Conservation (phyloP, 352 stramenopile species). For the Phytophthora uliginosa region DNA sequence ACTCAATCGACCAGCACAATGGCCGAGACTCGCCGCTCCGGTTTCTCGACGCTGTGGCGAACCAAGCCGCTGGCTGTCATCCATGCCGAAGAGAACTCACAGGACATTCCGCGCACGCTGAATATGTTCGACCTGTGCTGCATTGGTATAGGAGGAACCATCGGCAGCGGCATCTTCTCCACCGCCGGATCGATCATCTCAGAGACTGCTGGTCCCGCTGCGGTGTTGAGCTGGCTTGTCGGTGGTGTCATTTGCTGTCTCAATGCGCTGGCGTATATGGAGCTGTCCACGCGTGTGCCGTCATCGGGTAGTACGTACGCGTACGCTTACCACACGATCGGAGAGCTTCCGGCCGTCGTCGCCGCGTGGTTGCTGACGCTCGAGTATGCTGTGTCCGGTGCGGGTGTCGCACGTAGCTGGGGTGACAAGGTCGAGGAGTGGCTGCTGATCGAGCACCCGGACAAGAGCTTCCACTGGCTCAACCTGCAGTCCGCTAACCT, state of each 20-base stretch:
- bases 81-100: constrained; percentile 56
- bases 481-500: constrained; percentile 66
- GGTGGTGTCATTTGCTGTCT: constrained; percentile 78
- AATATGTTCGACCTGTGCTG: constrained; percentile 86
- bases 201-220: constrained; percentile 75
- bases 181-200: constrained; percentile 75
- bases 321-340: constrained; percentile 92
- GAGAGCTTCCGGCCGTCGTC: constrained; percentile 91
- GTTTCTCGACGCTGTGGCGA: constrained; percentile 45
- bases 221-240: constrained; percentile 79
- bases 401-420: constrained; percentile 94
- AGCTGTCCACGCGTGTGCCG: constrained; percentile 84
- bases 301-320: constrained; percentile 92
- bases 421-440: constrained; percentile 90
- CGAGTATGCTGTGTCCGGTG: constrained; percentile 91
- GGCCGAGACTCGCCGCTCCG: constrained; percentile 11
- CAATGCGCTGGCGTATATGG: constrained; percentile 89
- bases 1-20: constrained; percentile 16
- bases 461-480: constrained; percentile 57
- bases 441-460: constrained; percentile 49
- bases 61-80: constrained; percentile 72
- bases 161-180: constrained; percentile 92
- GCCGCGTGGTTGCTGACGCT: constrained; percentile 88
- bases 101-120: constrained; percentile 64
- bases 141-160: constrained; percentile 91